Conservation (phyloP, 164 flowering plant species). For the Umbellularia californica region DNA sequence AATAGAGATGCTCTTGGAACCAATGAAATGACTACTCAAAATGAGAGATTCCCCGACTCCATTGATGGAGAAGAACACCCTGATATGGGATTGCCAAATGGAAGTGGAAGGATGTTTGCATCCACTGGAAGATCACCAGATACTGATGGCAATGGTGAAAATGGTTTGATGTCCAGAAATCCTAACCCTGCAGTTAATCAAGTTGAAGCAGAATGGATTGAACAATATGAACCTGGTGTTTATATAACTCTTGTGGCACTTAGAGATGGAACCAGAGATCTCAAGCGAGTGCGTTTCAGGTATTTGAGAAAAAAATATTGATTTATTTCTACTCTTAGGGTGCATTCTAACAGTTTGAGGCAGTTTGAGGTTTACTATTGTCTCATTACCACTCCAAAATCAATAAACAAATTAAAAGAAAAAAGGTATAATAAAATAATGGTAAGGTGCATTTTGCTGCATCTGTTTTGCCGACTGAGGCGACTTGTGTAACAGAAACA, state of each 20-base stretch:
- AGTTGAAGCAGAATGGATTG: constrained; percentile 80
- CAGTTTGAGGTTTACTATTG: not conserved
- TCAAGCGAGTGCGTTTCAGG: constrained; percentile 93
- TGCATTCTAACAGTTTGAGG: not conserved
- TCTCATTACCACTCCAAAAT: not conserved
- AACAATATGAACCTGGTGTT: constrained; percentile 86
- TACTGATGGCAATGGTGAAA: constrained; percentile 36
- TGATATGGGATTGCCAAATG: constrained; percentile 33
- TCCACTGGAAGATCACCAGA: constrained; percentile 26
- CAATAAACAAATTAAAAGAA: too few species aligned
- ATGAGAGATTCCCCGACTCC: constrained; percentile 15
- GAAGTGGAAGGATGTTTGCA: constrained; percentile 23
- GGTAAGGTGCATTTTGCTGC: not conserved
- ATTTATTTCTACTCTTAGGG: not conserved
- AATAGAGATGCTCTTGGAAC: constrained; percentile 19
- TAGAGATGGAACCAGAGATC: constrained; percentile 72
- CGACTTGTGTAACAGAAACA: not conserved
- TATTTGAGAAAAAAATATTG: constrained; percentile 15
- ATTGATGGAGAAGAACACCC: constrained; percentile 29
- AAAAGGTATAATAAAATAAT: too few species aligned
- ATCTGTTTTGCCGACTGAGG: not conserved
- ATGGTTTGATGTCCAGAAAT: constrained; percentile 29
- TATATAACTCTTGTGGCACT: constrained; percentile 75
- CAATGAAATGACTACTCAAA: constrained; percentile 18
- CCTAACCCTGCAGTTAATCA: constrained; percentile 28